Base-by-base conservation (phyloP, 306 rosid genomes). In the Fagus crenata region DNA sequence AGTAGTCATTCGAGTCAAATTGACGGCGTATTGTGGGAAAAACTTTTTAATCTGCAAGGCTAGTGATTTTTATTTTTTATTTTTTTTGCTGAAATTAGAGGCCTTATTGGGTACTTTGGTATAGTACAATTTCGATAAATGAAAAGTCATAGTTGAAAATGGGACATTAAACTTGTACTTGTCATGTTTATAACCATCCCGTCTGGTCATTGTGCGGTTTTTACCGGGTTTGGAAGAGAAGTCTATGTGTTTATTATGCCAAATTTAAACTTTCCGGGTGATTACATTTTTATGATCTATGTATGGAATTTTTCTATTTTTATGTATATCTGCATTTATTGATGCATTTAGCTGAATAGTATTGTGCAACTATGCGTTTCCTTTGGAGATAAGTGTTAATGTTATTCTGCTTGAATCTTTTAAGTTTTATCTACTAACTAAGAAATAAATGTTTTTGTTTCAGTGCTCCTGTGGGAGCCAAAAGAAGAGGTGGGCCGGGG, bases 401-500 rank as follows among this genome's bases (percentile, higher is more conserved):
- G 28, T 6, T 6, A 17, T 54, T n/a, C 31, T 54, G 59, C 59
- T 54, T 58, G 28, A 22, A 22, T 22, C 28, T 22, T 22, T 22
- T 0, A 22, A 22, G 28, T 22, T 22, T 22, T 22, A 22, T 22
- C 28, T 63, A 13, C 69, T 63, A 13, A 35, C 51, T n/a, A 17
- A 67, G n/a, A 6, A 2, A 13, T 37, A 64, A 61, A 17, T 67
- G 49, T 72, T 68, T 68, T 65, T 71, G 70, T 58, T 72, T 4
- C 88, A 89, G 96, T 79, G 78, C 78, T 82, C 81, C 88, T 8
- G 73, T 86, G 36, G 88, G 90, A 70, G 83, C 79, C 73, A 91
- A 91, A 82, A 87, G 89, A 84, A 86, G 86, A 85, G 96, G 96
- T 0, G 96, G 92, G 36, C 86, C 93, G 1, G 96, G 96, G 64